A percentile compares a stretch with the other conserved stretches of the same genome.
phyloP scores from a whole-genome alignment of 1,139 yeast species.

The Saccharomyces hybrid region DNA sequence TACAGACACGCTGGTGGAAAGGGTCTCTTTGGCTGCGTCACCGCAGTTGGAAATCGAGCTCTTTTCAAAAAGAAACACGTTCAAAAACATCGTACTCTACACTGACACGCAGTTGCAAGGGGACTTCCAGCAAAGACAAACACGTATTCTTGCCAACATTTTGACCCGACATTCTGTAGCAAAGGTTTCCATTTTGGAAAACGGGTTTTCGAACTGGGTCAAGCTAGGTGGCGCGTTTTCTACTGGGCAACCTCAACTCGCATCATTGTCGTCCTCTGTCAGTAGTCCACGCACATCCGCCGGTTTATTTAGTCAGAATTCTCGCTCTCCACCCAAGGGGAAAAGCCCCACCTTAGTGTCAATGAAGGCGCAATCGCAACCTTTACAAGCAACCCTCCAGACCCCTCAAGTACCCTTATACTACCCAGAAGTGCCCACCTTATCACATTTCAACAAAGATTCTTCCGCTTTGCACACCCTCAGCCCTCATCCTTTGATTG shows the following conservation, averaged over 20 bases:
- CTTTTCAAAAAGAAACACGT: conserved; percentile 46
- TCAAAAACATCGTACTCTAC: conserved; percentile 57
- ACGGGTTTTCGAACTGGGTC: not conserved
- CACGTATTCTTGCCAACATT: not conserved
- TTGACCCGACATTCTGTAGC: not conserved
- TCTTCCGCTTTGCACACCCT: not conserved
- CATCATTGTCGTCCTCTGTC: not conserved
- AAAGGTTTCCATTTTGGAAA: not conserved
- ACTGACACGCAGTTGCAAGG: conserved; percentile 32
- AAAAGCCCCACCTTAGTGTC: not conserved
- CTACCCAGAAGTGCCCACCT: not conserved
- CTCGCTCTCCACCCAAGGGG: not conserved
- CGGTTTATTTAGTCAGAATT: not conserved
- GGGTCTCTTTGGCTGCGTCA: conserved; percentile 42
- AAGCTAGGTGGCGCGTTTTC: not conserved
- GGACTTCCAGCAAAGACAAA: not conserved
- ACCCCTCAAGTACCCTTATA: not conserved
- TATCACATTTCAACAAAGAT: not conserved
- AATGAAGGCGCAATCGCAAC: not conserved
- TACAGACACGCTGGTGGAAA: conserved; percentile 52
- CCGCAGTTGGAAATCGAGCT: conserved; percentile 43
- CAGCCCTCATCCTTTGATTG: not conserved
- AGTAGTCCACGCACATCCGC: not conserved
- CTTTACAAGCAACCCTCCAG: not conserved
- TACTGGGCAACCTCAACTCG: not conserved